These are phyloP conservation scores for Mycena belliarum DNA, from an alignment of 768 basidiomycete genomes.

Conservation along the genomic window DNA sequence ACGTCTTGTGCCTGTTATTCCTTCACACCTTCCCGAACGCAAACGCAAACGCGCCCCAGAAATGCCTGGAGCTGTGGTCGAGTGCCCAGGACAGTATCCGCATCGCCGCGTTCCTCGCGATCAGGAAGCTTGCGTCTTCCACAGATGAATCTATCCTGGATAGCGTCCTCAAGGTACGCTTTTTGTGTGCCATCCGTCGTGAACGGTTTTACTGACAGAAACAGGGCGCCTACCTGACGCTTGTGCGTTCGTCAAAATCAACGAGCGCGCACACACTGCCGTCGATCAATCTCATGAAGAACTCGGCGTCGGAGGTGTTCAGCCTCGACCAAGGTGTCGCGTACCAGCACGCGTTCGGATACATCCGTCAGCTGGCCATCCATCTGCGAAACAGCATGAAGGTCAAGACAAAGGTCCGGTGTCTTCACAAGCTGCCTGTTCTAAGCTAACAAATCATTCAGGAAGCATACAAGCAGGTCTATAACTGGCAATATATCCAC, in stretches of 20 bases:
- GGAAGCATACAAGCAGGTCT: conserved; percentile 93
- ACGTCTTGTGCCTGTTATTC: neutral
- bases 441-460: conserved; percentile 29
- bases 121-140: conserved; percentile 76
- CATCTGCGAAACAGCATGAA: conserved; percentile 92
- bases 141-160: conserved; percentile 83
- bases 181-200: neutral
- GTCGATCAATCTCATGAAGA: conserved; percentile 95
- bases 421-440: conserved; percentile 4
- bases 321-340: conserved; percentile 69
- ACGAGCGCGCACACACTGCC: conserved; percentile 89
- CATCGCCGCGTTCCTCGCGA: conserved; percentile 83
- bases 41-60: conserved; percentile 44
- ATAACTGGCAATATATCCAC: conserved; percentile 99
- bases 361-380: conserved; percentile 93
- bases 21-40: conserved; percentile 6
- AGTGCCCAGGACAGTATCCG: conserved; percentile 78
- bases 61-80: conserved; percentile 84
- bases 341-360: conserved; percentile 95
- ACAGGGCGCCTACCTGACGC: conserved; percentile 84
- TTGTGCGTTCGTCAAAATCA: conserved; percentile 82
- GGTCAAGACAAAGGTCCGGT: conserved; percentile 71
- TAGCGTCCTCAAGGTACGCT: conserved; percentile 76
- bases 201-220: conserved; percentile 3
- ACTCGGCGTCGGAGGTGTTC: conserved; percentile 92